These are phyloP conservation scores for Fragilariopsis cylindrus DNA, from an alignment of 108 stramenopile species.

Conservation along the genomic window DNA sequence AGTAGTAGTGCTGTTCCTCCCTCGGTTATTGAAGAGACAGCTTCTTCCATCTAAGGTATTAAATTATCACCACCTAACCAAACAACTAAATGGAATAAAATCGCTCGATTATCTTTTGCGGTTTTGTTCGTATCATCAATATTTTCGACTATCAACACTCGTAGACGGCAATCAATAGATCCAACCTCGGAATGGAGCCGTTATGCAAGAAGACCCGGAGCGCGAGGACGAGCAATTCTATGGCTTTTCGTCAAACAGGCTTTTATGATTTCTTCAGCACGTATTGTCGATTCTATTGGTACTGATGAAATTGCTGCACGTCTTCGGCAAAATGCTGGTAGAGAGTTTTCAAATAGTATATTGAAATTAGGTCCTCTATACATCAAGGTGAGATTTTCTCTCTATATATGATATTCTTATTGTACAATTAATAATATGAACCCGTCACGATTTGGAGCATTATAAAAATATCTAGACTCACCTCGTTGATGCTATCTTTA, in stretches of 20 bases:
- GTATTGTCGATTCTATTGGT: not conserved
- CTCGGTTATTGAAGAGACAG: too few species aligned
- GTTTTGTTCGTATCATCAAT: too few species aligned
- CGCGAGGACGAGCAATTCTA: constrained; percentile 62
- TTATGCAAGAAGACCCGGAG: constrained; percentile 70
- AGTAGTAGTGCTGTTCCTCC: too few species aligned
- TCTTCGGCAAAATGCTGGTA: constrained; percentile 34
- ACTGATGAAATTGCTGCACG: not conserved
- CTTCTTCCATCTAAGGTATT: too few species aligned
- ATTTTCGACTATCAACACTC: not conserved
- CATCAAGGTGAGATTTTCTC: constrained; percentile 69
- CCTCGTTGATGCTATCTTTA: too few species aligned
- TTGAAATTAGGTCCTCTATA: constrained; percentile 55
- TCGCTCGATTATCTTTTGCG: too few species aligned
- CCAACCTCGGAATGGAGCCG: constrained; percentile 85
- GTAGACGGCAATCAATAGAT: constrained; percentile 57
- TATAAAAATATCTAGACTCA: not conserved
- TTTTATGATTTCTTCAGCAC: constrained; percentile 4
- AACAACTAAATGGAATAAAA: too few species aligned
- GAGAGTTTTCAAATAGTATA: constrained; percentile 64
- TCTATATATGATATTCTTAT: not conserved
- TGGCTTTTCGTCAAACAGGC: constrained; percentile 34
- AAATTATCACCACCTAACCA: too few species aligned
- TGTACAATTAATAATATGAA: not conserved
- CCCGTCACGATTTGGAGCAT: constrained; percentile 72